Percentiles rank a stretch among this genome's conserved stretches.
phyloP scores from a whole-genome alignment of 768 basidiomycete species.

The Psilocybe cyanescens region DNA sequence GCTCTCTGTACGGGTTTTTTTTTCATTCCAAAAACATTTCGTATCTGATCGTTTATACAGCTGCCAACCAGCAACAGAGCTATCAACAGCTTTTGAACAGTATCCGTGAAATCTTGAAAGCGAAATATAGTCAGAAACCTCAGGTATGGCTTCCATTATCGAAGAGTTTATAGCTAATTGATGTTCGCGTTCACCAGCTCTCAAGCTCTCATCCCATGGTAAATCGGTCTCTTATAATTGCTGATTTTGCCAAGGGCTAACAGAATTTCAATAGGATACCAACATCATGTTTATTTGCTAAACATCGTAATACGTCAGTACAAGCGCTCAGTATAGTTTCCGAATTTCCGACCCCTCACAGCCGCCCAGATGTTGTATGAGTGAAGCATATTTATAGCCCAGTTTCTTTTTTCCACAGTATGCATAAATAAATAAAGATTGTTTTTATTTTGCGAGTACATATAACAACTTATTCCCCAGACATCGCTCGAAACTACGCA shows the following conservation, averaged over 20 bases:
- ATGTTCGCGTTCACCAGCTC: constrained; percentile 28
- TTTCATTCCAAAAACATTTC: background rate
- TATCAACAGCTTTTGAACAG: constrained; percentile 45
- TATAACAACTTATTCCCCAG: too few species aligned
- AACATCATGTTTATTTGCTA: constrained; percentile 43
- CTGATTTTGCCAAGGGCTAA: background rate
- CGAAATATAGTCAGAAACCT: constrained; percentile 48
- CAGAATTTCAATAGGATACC: constrained; percentile 33
- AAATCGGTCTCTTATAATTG: constrained; percentile 17
- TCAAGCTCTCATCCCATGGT: constrained; percentile 44
- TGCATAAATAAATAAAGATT: background rate
- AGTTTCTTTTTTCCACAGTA: background rate
- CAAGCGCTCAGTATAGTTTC: background rate
- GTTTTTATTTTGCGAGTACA: too few species aligned
- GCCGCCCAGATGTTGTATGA: background rate
- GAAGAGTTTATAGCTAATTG: background rate
- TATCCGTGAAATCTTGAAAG: constrained; percentile 41
- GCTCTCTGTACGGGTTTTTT: constrained; percentile 45
- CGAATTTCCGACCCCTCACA: background rate
- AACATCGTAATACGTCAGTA: constrained; percentile 3
- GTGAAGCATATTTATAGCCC: background rate
- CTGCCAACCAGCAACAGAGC: constrained; percentile 43
- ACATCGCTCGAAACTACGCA: too few species aligned
- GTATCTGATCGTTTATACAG: constrained; percentile 22
- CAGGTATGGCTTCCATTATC: constrained; percentile 27